Evolutionary conservation across 768 basidiomycete species (phyloP).

Genomic region (Sistotremastrum suecicum): DNA sequence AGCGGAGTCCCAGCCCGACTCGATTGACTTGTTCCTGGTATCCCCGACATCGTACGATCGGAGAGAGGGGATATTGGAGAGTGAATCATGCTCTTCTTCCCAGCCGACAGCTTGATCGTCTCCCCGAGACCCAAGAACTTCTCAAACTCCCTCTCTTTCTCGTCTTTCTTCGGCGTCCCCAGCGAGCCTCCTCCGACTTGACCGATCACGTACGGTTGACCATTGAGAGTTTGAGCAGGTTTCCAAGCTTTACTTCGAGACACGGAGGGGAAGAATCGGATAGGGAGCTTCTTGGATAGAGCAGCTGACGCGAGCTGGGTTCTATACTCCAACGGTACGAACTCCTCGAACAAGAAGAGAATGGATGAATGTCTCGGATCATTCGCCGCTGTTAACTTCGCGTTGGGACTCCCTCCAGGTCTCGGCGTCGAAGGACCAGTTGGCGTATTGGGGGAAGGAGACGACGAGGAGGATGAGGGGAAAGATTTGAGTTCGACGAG

Average conservation of each 20-base stretch:
- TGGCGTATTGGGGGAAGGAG: conserved; percentile 19
- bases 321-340: conserved; percentile 79
- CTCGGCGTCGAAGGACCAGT: conserved; percentile 5
- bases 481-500: conserved; percentile 81
- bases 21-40: too few species aligned
- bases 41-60: too few species aligned
- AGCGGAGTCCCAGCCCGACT: too few species aligned
- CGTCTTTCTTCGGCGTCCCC: conserved; percentile 17
- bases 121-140: conserved; percentile 34
- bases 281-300: conserved; percentile 44
- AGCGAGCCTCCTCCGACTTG: conserved; percentile 38
- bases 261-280: conserved; percentile 45
- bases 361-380: conserved; percentile 66
- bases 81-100: too few species aligned
- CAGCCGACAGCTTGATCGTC: too few species aligned
- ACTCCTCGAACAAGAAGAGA: conserved; percentile 84
- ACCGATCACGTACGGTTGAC: conserved; percentile 56
- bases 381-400: conserved; percentile 8
- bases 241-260: conserved; percentile 47
- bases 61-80: too few species aligned
- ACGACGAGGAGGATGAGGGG: conserved; percentile 21
- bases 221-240: conserved; percentile 68
- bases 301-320: conserved; percentile 51
- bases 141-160: conserved; percentile 69
- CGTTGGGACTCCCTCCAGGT: conserved; percentile 7